phyloP scores from a whole-genome alignment of 1,284 basidiomycete genomes.

The Rhodotorula glutinis region DNA sequence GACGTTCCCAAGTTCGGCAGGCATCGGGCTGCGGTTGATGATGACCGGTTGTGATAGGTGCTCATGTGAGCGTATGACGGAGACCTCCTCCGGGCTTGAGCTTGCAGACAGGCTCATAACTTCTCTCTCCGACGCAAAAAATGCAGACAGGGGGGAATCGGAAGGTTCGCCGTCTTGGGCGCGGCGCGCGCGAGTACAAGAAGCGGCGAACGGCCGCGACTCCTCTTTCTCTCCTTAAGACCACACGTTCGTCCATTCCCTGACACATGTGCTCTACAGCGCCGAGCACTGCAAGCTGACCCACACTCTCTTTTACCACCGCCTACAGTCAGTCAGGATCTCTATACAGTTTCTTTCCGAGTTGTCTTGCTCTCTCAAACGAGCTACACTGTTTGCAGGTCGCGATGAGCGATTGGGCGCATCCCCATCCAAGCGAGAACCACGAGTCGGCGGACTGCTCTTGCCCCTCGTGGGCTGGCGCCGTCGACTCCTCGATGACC shows the following conservation, averaged over 20 bases:
- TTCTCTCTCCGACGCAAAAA: too few relatives aligned
- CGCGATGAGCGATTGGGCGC: constrained; percentile 19
- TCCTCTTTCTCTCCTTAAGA: constrained; percentile 14
- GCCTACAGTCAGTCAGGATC: constrained; percentile 20
- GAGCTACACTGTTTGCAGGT: constrained; percentile 26
- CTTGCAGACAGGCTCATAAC: too few relatives aligned
- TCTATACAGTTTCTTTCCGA: constrained; percentile 24
- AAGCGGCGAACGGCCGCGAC: background rate
- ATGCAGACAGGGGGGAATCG: background rate
- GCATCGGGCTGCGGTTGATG: too few relatives aligned
- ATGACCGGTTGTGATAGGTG: too few relatives aligned
- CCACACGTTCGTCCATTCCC: constrained; percentile 20
- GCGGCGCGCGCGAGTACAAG: constrained; percentile 1
- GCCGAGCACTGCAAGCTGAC: background rate
- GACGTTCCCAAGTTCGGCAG: too few relatives aligned
- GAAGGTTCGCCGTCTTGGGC: background rate
- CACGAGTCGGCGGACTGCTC: background rate
- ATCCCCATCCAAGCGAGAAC: constrained; percentile 26
- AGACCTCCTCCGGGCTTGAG: too few relatives aligned
- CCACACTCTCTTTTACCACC: background rate
- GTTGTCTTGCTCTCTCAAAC: constrained; percentile 24
- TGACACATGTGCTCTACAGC: background rate
- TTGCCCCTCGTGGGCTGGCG: background rate
- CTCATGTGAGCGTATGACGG: too few relatives aligned
- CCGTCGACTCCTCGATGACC: constrained; percentile 17